These are phyloP conservation scores for Yueomyces sp. DNA, from an alignment of 805 yeast genomes.

Conservation along the genomic window DNA sequence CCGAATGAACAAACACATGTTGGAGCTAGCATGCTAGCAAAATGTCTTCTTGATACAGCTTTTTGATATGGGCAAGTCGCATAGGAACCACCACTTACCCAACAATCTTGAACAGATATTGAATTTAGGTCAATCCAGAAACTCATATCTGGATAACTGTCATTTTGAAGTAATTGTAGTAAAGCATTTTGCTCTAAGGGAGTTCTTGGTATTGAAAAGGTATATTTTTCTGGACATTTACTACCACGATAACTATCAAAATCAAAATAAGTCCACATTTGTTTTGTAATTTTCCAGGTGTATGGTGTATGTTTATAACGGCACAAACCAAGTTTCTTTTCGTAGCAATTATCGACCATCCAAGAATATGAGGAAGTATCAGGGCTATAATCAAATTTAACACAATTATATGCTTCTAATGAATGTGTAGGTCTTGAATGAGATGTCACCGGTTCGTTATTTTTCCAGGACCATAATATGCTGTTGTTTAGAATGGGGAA, in stretches of 20 bases:
- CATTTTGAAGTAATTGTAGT: background rate
- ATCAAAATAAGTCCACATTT: conserved; percentile 32
- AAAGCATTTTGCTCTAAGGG: conserved; percentile 32
- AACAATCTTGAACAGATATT: conserved; percentile 58
- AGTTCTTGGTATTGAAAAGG: conserved; percentile 36
- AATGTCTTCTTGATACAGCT: conserved; percentile 38
- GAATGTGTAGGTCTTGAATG: conserved; percentile 9
- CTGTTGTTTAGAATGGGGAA: conserved; percentile 23
- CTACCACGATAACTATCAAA: conserved; percentile 12
- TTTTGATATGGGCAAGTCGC: conserved; percentile 68
- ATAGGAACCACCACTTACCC: conserved; percentile 74
- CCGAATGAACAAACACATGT: conserved; percentile 45
- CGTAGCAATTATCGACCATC: conserved; percentile 56
- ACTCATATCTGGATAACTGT: conserved; percentile 3
- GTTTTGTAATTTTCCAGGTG: conserved; percentile 30
- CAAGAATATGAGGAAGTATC: conserved; percentile 33
- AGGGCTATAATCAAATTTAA: conserved; percentile 18
- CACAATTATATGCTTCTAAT: conserved; percentile 33
- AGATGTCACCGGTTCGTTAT: conserved; percentile 33
- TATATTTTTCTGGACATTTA: conserved; percentile 25
- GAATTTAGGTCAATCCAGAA: conserved; percentile 77
- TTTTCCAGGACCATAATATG: conserved; percentile 64
- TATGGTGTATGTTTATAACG: conserved; percentile 26
- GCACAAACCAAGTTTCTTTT: conserved; percentile 42
- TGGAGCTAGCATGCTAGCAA: conserved; percentile 53